phyloP scores from a whole-genome alignment of 306 rosid genomes.

The Rosa multiflora region DNA sequence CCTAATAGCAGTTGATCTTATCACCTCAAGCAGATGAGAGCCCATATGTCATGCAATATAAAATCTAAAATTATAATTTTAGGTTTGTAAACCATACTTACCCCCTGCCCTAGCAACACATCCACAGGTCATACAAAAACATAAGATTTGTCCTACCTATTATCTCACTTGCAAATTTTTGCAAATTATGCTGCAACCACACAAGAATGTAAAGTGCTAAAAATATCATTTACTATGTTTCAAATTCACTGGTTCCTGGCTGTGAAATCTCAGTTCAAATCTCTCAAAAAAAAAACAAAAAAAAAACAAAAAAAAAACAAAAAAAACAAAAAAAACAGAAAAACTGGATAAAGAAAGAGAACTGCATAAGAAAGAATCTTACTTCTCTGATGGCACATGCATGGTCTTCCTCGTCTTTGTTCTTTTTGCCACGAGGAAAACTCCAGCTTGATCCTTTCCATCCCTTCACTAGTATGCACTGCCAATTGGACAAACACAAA shows the following conservation, averaged over 20 bases:
- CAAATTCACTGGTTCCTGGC: not conserved
- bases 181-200: not conserved
- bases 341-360: not conserved
- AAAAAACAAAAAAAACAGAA: not conserved
- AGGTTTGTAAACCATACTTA: not conserved
- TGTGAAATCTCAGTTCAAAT: not conserved
- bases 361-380: constrained; percentile 23
- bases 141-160: not conserved
- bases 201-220: not conserved
- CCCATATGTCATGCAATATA: not conserved
- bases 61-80: not conserved
- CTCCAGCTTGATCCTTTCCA: constrained; percentile 99
- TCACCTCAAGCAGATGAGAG: not conserved
- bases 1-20: not conserved
- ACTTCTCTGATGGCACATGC: constrained; percentile 98
- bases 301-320: not conserved
- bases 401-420: constrained; percentile 96
- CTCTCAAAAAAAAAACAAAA: not conserved
- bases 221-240: not conserved
- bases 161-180: not conserved
- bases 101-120: not conserved
- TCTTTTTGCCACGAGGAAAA: constrained; percentile 98
- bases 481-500: constrained; percentile 32
- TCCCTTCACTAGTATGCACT: constrained; percentile 97
- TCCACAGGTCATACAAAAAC: not conserved